Evolutionary conservation across 2,329 filamentous ascomycete genomes (phyloP).

Genomic region (Aspergillus sp.): DNA sequence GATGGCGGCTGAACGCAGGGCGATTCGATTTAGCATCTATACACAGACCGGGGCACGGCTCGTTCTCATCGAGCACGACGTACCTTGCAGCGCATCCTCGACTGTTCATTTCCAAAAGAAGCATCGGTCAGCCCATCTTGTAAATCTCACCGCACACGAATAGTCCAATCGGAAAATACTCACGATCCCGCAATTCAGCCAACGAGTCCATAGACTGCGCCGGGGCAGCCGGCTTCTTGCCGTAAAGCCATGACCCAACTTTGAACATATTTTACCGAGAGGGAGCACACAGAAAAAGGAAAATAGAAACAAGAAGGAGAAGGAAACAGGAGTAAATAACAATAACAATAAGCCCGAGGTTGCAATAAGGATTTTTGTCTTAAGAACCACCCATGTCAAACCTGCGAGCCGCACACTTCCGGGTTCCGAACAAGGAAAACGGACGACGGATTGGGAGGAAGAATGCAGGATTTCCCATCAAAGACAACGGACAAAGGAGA

Average conservation of each 20-base stretch:
- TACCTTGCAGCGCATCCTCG: conserved; percentile 39
- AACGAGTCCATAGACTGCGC: conserved; percentile 50
- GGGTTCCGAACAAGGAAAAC: conserved; percentile 7
- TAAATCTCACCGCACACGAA: conserved; percentile 6
- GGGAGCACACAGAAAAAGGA: not conserved
- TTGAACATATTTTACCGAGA: conserved; percentile 26
- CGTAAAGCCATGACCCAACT: conserved; percentile 39
- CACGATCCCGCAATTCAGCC: conserved; percentile 48
- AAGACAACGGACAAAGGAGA: conserved; percentile 6
- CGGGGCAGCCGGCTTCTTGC: conserved; percentile 33
- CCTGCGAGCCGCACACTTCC: conserved; percentile 9
- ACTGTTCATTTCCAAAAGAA: conserved; percentile 17
- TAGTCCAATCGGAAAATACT: conserved; percentile 11
- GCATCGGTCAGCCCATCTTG: conserved; percentile 11
- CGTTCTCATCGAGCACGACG: not conserved
- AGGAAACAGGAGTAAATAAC: no score
- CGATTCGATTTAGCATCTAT: not conserved
- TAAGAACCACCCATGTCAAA: conserved; percentile 4
- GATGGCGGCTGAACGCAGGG: conserved; percentile 45
- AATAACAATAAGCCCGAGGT: no score
- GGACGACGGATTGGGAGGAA: conserved; percentile 15
- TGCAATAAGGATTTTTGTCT: not conserved
- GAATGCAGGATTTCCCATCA: conserved; percentile 20
- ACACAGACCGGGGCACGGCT: no score
- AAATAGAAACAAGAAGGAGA: not conserved